Evolutionary conservation across 31 red algal species (phyloP), one percentile per base, ranked within the genome.

Genomic region (Asparagopsis taxiformis): DNA sequence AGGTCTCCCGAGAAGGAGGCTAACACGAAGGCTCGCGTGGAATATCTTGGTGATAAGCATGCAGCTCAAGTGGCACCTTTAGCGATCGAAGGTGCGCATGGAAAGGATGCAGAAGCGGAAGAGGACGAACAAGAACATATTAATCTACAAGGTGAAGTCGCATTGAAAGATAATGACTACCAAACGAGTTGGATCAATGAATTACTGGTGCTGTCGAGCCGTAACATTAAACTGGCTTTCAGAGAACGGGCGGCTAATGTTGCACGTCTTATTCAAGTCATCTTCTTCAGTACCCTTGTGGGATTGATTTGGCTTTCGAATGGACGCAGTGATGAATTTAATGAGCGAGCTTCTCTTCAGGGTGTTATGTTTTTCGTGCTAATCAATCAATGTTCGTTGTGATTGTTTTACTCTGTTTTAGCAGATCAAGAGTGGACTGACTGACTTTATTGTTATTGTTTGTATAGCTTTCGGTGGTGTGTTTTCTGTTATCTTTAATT

Each of bases 281-380:
- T 97, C 11, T 77, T 99, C 75, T 99, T 92, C 75, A 55, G 55
- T 31, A 58, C 95, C 31, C 34, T 95, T 6, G 38, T 99, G 2
- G 86, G 91, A n/a, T 57, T 99, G 19, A 94, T 98, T 22, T 98
- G 95, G 95, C 33, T 94, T 2, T 77, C 75, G 41, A 94, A 83
- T 7, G 95, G 91, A 29, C 87, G 96, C 17, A 48, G 44, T 37
- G 66, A 67, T 58, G 37, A 63, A 26, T 29, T 73, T 1, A 55
- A 62, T 2, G 36, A 62, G 2, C 58, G 36, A 17, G 30, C 62
- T 29, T 75, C 66, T 21, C 15, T 89, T 20, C 25, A 13, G 9
- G 91, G 91, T 33, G 58, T 95, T 15, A 51, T 99, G 37, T 99
- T 99, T 82, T 99, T 94, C 56, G 65, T 99, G 37, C 28, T 81